Conservation (phyloP, 2,329 filamentous ascomycete species). For the Lachnellula willkommii region DNA sequence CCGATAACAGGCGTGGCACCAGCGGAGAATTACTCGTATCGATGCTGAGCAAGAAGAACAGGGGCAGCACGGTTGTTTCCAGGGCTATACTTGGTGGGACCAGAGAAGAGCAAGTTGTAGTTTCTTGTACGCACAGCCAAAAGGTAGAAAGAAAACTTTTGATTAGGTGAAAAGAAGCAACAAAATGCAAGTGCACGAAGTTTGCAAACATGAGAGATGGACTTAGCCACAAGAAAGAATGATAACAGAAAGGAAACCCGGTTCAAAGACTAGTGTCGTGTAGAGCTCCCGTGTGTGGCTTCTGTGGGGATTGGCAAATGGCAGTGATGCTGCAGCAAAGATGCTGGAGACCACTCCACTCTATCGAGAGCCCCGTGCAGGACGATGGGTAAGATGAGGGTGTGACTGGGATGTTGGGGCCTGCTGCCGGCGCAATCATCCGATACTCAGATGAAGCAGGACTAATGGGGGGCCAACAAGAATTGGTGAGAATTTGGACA, state of each 20-base stretch:
- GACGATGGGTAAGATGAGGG: constrained; percentile 27
- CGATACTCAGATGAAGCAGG: constrained; percentile 29
- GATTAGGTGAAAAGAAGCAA: constrained; percentile 1
- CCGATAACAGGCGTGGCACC: constrained; percentile 15
- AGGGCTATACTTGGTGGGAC: constrained; percentile 14
- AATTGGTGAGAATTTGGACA: constrained; percentile 14
- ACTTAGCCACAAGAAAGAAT: constrained; percentile 23
- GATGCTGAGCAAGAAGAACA: constrained; percentile 19
- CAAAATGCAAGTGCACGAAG: constrained; percentile 16
- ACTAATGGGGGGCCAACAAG: constrained; percentile 20
- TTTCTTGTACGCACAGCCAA: constrained; percentile 15
- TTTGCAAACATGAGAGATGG: constrained; percentile 6
- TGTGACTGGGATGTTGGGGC: constrained; percentile 24
- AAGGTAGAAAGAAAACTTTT: constrained; percentile 4
- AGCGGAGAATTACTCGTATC: constrained; percentile 17
- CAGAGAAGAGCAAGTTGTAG: constrained; percentile 13
- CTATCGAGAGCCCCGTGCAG: constrained; percentile 27
- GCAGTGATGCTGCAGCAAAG: constrained; percentile 20
- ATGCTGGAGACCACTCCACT: constrained; percentile 24
- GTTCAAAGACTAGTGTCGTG: constrained; percentile 24
- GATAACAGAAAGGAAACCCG: constrained; percentile 21
- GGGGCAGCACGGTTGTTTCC: constrained; percentile 25
- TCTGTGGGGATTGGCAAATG: constrained; percentile 27
- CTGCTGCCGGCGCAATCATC: constrained; percentile 30
- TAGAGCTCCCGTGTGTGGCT: constrained; percentile 16